Evolutionary conservation across 2,329 filamentous ascomycete genomes (phyloP), one percentile per base, ranked within the genome.

Genomic region (Aureobasidium namibiae): DNA sequence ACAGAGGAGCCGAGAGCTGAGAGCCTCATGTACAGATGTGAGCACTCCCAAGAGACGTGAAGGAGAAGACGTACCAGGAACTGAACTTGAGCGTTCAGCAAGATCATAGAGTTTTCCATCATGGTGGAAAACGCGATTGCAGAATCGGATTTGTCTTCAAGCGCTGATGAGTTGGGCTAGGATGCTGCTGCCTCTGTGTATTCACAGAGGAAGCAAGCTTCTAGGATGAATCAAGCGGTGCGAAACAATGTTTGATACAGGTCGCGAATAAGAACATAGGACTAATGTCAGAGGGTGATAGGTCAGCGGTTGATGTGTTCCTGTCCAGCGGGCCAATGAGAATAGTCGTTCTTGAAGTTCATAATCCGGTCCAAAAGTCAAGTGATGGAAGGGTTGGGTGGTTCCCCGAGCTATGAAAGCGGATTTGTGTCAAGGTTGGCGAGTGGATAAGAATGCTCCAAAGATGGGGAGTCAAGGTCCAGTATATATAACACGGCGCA

Each of bases 61-160:
- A 65, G 62, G 62, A 63, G 60, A 45, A 57, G 23, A 73, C 75
- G 58, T 72, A 79, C 77, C 63, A 79, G 66, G 61, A 79, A 78
- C 58, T 75, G 75, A 54, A 79, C 77, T 62, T 77, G 74, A 44
- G 77, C 75, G 67, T 74, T 78, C 59, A 79, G 68, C 61, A 79
- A 64, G 36, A 73, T 76, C 66, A 74, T 70, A 46, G 77, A 79
- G 31, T 70, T 68, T 56, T 75, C 73, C 74, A 76, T 75, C 42
- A 42, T 59, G 41, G 31, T 56, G 29, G 39, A 45, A 45, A 31
- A 36, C 18, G 9, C 5, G n/a, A 49, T 31, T 49, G 46, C 46
- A 31, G 46, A 31, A 31, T 49, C 46, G 46, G 3, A 21, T 8
- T 13, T 21, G 16, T 14, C 10, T 29, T 21, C 24, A 4, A 16